Evolutionary conservation across 257 asterid species (phyloP), one percentile per base, ranked within the genome.

Genomic region (Penstemon davidsonii): DNA sequence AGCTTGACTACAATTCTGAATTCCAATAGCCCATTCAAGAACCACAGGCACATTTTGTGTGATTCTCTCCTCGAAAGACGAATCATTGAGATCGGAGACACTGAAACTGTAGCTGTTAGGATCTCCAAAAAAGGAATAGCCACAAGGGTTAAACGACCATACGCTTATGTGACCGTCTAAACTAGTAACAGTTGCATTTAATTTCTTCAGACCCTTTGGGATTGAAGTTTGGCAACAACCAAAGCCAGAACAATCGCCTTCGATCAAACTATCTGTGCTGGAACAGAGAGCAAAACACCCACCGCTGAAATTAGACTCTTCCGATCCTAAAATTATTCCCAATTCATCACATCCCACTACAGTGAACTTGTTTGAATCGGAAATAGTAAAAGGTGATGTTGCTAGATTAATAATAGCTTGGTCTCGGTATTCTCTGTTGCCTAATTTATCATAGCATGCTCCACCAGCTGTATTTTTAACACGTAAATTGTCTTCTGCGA

Each of bases 21-120:
- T 62, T 41, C 82, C 79, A 7, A 80, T 73, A 33, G 62, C 69
- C 84, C 82, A 80, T 60, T 80, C 84, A 44, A 80, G 11, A 50
- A 76, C 77, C 2, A 73, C 9, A 11, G 84, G 82, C 12, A 80
- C 77, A 50, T 61, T 25, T 62, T 73, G 12, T 0, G 4, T 9
- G 5, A 74, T 80, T 25, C 77, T 47, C 9, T 61, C 39, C 55
- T 12, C 36, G 39, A 76, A 76, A 11, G 3, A 33, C 4, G 0
- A 9, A n/a, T 80, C 79, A 42, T 3, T 4, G 0, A 76, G 33
- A 58, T 73, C 64, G 9, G 64, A 60, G 3, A 4, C 1, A 5
- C 37, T 63, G 3, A 80, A 62, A 37, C 9, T 37, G 33, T 38
- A 74, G 4, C 9, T 47, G 0, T 47, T 65, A 42, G 6, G 9